These are phyloP conservation scores for Cyanodermella asteris DNA, from an alignment of 2,329 filamentous ascomycete genomes.

Conservation along the genomic window DNA sequence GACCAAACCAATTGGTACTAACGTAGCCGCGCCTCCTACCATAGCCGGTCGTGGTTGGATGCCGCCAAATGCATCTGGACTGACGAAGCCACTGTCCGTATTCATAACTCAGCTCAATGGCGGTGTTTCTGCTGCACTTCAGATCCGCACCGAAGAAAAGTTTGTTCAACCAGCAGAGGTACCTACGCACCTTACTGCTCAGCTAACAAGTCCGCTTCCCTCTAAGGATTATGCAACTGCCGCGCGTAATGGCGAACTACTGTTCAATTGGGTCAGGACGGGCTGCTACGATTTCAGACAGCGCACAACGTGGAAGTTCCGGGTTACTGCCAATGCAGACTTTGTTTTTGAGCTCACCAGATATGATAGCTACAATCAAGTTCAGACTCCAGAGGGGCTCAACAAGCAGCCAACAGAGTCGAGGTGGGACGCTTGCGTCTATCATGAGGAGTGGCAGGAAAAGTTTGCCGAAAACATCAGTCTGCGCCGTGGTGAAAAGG, in stretches of 20 bases:
- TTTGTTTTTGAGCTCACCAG: constrained; percentile 8
- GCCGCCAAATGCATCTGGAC: no score
- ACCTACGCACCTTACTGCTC: no score
- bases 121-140: constrained; percentile 1
- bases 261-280: constrained; percentile 4
- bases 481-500: constrained; percentile 6
- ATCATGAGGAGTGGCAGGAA: constrained; percentile 7
- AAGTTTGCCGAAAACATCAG: constrained; percentile 5
- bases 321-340: constrained; percentile 2
- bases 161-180: no score
- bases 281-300: constrained; percentile 4
- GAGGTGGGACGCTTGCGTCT: constrained; percentile 6
- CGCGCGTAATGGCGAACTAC: constrained; percentile 3
- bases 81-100: no score
- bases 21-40: no score
- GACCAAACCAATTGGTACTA: no score
- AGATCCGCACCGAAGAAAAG: constrained; percentile 4
- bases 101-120: not conserved
- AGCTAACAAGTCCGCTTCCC: constrained; percentile 5
- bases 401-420: constrained; percentile 1
- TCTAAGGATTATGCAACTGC: constrained; percentile 7
- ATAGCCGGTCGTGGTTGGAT: no score
- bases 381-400: no score
- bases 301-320: constrained; percentile 6
- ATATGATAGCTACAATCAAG: constrained; percentile 6